Evolutionary conservation across 805 yeast species (phyloP).

Genomic region (Clavispora carvajalis): DNA sequence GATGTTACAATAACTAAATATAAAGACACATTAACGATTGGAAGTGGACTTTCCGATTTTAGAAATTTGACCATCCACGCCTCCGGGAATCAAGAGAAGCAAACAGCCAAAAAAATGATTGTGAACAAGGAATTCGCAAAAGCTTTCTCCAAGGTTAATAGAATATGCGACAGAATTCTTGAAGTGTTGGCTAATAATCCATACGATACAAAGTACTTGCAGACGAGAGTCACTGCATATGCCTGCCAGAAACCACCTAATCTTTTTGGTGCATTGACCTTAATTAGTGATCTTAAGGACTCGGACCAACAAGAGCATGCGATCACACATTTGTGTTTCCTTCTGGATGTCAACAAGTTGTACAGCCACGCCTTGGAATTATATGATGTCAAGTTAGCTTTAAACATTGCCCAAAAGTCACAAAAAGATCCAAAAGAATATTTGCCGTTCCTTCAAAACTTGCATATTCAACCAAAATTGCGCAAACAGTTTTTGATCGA

Average conservation of each 20-base stretch:
- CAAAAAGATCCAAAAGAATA: constrained; percentile 98
- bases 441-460: constrained; percentile 79
- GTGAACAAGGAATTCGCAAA: constrained; percentile 34
- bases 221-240: constrained; percentile 81
- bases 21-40: constrained; percentile 52
- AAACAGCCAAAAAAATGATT: constrained; percentile 28
- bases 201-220: constrained; percentile 56
- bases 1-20: constrained; percentile 82
- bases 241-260: constrained; percentile 91
- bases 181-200: constrained; percentile 47
- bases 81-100: constrained; percentile 18
- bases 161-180: constrained; percentile 68
- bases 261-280: constrained; percentile 62
- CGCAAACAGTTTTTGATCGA: constrained; percentile 77
- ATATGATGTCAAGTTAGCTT: constrained; percentile 75
- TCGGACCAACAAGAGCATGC: constrained; percentile 48
- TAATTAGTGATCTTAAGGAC: constrained; percentile 51
- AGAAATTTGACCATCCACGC: constrained; percentile 10
- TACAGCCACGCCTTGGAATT: constrained; percentile 76
- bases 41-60: not conserved
- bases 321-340: constrained; percentile 80
- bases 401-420: constrained; percentile 88
- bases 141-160: constrained; percentile 58
- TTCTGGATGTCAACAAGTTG: constrained; percentile 80
- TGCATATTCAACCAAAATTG: constrained; percentile 61